Conservation (phyloP, 2,329 filamentous ascomycete species). For the Blastomyces gilchristii region DNA sequence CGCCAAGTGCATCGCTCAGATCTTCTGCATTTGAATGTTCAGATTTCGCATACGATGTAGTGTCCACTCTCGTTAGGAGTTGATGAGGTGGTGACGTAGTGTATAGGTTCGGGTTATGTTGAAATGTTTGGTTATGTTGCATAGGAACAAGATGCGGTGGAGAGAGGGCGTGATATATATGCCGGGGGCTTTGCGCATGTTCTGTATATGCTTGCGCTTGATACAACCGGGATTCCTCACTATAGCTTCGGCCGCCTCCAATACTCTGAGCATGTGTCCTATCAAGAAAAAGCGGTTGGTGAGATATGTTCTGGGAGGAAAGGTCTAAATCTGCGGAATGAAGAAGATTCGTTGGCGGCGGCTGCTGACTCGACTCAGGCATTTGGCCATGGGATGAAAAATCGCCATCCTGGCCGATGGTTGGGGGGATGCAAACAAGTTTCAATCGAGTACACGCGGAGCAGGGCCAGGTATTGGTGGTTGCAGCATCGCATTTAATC, state of each 20-base stretch:
- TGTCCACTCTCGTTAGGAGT: slow-evolving; percentile 25
- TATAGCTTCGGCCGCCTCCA: slow-evolving; percentile 29
- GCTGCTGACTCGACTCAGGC: slow-evolving; percentile 18
- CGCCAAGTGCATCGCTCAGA: slow-evolving; percentile 70
- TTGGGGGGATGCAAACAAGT: slow-evolving; percentile 83
- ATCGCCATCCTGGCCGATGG: slow-evolving; percentile 61
- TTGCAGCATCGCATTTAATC: slow-evolving; percentile 96
- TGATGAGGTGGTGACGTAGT: slow-evolving; percentile 18
- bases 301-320: slow-evolving; percentile 38
- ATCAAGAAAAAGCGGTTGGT: slow-evolving; percentile 32
- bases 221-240: slow-evolving; percentile 31
- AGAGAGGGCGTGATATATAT: slow-evolving; percentile 26
- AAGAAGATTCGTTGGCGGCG: slow-evolving; percentile 3
- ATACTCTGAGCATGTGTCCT: slow-evolving; percentile 12
- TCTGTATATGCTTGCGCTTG: slow-evolving; percentile 27
- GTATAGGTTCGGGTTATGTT: neutral
- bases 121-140: slow-evolving; percentile 4
- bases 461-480: slow-evolving; percentile 95
- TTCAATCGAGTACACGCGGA: slow-evolving; percentile 87
- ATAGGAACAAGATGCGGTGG: slow-evolving; percentile 10
- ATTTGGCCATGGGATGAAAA: slow-evolving; percentile 22
- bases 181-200: slow-evolving; percentile 20
- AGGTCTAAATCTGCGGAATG: slow-evolving; percentile 11
- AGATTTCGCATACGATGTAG: slow-evolving; percentile 46
- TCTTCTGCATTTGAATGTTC: slow-evolving; percentile 60